Conservation (phyloP, 768 basidiomycete species). For the Amanita thiersii region DNA sequence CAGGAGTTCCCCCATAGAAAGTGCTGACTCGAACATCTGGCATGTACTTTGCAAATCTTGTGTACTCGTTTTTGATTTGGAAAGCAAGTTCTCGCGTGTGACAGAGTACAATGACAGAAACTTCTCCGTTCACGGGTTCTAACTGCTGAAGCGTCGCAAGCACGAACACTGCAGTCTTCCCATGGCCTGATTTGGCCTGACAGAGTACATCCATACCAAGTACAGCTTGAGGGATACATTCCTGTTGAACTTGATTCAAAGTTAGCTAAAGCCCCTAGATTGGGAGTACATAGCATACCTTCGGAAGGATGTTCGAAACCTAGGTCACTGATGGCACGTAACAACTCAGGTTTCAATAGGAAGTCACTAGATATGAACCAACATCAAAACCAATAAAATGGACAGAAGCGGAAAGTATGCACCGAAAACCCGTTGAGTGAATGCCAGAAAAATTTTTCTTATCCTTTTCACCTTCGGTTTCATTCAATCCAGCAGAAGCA, state of each 20-base stretch:
- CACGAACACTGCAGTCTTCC: constrained; percentile 99
- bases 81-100: constrained; percentile 99
- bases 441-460: constrained; percentile 99
- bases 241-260: constrained; percentile 79
- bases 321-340: constrained; percentile 97
- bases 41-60: constrained; percentile 99
- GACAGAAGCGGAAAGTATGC: constrained; percentile 15
- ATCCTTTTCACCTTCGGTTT: constrained; percentile 66
- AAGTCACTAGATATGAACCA: constrained; percentile 65
- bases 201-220: constrained; percentile 99
- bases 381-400: constrained; percentile 9
- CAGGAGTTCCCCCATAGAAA: constrained; percentile 95
- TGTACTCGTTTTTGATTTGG: constrained; percentile 99
- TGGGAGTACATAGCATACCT: constrained; percentile 44
- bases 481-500: constrained; percentile 35
- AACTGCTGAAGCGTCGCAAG: constrained; percentile 96
- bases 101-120: constrained; percentile 95
- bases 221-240: constrained; percentile 99
- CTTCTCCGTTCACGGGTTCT: constrained; percentile 97
- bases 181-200: constrained; percentile 98
- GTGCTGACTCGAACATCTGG: constrained; percentile 96
- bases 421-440: constrained; percentile 99
- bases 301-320: constrained; percentile 99
- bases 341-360: constrained; percentile 91
- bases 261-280: not conserved